Evolutionary conservation across 768 basidiomycete genomes (phyloP).

Genomic region (Coprinopsis marcescibilis): DNA sequence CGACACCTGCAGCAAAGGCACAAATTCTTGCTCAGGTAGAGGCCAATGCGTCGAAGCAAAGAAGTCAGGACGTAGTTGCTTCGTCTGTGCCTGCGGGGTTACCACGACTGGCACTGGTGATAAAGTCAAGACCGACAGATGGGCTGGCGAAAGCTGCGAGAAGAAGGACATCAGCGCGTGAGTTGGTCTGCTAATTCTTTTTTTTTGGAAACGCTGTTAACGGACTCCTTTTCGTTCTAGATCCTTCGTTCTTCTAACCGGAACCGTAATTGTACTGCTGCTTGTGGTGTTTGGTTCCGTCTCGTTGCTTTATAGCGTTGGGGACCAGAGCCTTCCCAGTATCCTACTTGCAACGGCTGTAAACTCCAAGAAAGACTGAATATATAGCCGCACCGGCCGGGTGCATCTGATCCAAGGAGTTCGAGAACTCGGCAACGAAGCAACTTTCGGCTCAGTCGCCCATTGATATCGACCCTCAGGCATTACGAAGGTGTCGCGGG

Average conservation of each 20-base stretch:
- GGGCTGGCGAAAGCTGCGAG: constrained; percentile 76
- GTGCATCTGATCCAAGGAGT: neutral
- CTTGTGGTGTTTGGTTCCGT: constrained; percentile 65
- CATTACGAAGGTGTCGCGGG: too few relatives aligned
- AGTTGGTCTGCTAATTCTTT: constrained; percentile 23
- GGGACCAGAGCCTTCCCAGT: constrained; percentile 62
- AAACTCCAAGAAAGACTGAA: constrained; percentile 49
- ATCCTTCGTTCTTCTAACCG: constrained; percentile 68
- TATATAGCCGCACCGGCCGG: neutral
- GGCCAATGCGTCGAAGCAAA: constrained; percentile 60
- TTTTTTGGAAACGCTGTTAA: neutral
- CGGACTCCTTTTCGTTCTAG: constrained; percentile 29
- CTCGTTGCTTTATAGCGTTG: constrained; percentile 58
- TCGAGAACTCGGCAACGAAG: neutral
- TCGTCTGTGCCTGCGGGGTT: constrained; percentile 46
- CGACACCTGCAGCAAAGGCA: constrained; percentile 55
- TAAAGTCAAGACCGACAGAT: constrained; percentile 52
- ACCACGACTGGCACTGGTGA: constrained; percentile 45
- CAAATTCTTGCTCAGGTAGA: constrained; percentile 61
- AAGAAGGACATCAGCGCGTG: constrained; percentile 77
- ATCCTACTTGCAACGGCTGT: constrained; percentile 60
- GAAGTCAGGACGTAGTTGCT: constrained; percentile 54
- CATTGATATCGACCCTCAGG: too few relatives aligned
- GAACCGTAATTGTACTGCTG: constrained; percentile 59
- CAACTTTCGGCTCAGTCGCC: too few relatives aligned